phyloP scores from a whole-genome alignment of 2,329 filamentous ascomycete species.

The Aureobasidium zeae region DNA sequence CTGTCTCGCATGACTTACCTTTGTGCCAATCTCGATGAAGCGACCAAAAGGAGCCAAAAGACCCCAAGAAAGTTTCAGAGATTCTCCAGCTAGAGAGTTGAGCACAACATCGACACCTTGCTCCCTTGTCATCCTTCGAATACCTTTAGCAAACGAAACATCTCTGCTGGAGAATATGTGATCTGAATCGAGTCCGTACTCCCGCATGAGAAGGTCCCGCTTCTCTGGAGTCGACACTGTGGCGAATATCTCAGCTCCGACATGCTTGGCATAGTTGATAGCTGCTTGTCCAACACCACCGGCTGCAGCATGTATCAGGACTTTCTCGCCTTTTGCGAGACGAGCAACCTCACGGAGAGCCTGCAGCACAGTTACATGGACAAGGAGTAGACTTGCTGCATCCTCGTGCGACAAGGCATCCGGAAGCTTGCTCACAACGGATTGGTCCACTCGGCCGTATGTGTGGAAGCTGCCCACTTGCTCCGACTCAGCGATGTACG shows the following conservation, averaged over 20 bases:
- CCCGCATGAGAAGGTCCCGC: slow-evolving; percentile 17
- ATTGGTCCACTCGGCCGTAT: too few species aligned
- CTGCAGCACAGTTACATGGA: slow-evolving; percentile 16
- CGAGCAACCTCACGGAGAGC: slow-evolving; percentile 12
- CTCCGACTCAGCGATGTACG: too few species aligned
- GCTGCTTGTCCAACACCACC: slow-evolving; percentile 23
- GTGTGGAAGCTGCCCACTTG: too few species aligned
- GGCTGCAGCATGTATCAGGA: slow-evolving; percentile 5
- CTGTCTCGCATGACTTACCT: too few species aligned
- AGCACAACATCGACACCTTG: slow-evolving; percentile 28
- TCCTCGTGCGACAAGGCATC: slow-evolving; percentile 19
- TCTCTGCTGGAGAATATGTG: slow-evolving; percentile 26
- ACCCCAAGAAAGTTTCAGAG: slow-evolving; percentile 21
- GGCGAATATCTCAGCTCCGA: slow-evolving; percentile 22
- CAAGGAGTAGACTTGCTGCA: slow-evolving; percentile 17
- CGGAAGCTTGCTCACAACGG: too few species aligned
- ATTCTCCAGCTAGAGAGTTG: slow-evolving; percentile 21
- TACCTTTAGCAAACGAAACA: slow-evolving; percentile 20
- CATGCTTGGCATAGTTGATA: slow-evolving; percentile 19
- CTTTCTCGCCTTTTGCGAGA: slow-evolving; percentile 20
- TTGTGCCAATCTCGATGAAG: slow-evolving; percentile 24
- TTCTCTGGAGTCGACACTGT: slow-evolving; percentile 23
- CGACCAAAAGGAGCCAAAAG: slow-evolving; percentile 23
- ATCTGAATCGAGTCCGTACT: slow-evolving; percentile 21
- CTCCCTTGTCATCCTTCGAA: slow-evolving; percentile 21